These are phyloP conservation scores for Hypoxylon sp. DNA, from an alignment of 2,329 filamentous ascomycete species.

Conservation along the genomic window DNA sequence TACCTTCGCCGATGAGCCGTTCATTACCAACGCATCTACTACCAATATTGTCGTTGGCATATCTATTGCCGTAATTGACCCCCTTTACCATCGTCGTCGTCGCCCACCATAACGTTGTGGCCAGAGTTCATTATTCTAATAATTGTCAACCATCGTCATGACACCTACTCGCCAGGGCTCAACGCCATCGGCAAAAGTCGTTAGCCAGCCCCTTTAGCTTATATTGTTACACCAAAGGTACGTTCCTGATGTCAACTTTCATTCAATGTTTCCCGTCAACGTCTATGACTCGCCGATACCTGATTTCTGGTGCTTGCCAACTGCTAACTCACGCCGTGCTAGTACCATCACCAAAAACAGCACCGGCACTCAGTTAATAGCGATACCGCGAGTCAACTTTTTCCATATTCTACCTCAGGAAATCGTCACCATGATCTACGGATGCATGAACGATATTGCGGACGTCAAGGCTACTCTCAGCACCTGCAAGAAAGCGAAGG, in stretches of 20 bases:
- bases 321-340: neutral
- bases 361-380: neutral
- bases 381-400: neutral
- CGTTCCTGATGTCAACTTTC: neutral
- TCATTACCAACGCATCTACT: no score
- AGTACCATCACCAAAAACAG: neutral
- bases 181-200: no score
- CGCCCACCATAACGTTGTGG: no score
- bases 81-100: no score
- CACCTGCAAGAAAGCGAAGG: constrained; percentile 13
- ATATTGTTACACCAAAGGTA: neutral
- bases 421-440: constrained; percentile 5
- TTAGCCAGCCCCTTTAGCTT: no score
- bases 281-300: neutral
- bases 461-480: constrained; percentile 10
- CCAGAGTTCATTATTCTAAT: no score
- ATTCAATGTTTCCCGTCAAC: neutral
- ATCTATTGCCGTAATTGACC: no score
- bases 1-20: no score
- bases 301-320: neutral
- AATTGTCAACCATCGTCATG: no score
- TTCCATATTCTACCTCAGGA: neutral
- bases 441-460: neutral
- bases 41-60: no score
- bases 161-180: no score